These are phyloP conservation scores for Ogataea allantospora DNA, from an alignment of 805 yeast genomes.

Conservation along the genomic window DNA sequence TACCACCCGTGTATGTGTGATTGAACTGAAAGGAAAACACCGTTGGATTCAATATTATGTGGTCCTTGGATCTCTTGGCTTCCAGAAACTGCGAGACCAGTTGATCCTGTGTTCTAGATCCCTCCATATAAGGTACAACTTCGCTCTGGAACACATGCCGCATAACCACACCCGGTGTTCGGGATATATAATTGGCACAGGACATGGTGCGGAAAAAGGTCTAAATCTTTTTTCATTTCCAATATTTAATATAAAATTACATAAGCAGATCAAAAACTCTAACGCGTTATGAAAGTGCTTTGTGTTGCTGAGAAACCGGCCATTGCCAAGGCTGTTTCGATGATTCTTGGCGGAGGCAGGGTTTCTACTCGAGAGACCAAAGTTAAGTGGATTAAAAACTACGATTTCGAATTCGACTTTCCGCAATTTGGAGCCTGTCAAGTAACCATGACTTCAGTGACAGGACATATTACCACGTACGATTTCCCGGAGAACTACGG, in stretches of 20 bases:
- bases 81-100: conserved; percentile 57
- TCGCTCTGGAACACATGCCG: conserved; percentile 46
- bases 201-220: conserved; percentile 1
- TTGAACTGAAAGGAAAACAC: conserved; percentile 80
- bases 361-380: conserved; percentile 45
- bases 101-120: conserved; percentile 54
- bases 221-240: background rate
- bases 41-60: conserved; percentile 43
- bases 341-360: conserved; percentile 73
- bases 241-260: background rate
- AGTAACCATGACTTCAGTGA: conserved; percentile 88
- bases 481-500: conserved; percentile 63
- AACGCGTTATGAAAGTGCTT: conserved; percentile 59
- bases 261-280: conserved; percentile 8
- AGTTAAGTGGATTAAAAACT: conserved; percentile 71
- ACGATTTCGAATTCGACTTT: conserved; percentile 69
- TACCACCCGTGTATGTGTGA: conserved; percentile 90
- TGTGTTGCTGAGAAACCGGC: conserved; percentile 98
- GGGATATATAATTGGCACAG: conserved; percentile 17
- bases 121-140: conserved; percentile 42
- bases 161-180: conserved; percentile 32
- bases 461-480: conserved; percentile 74
- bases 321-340: conserved; percentile 81
- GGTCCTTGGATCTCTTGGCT: conserved; percentile 39
- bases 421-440: conserved; percentile 61